A percentile compares a stretch with the other conserved stretches of the same genome.
These are phyloP conservation scores for Xanthoconium stramineum DNA, from an alignment of 768 basidiomycete genomes.

Conservation along the genomic window DNA sequence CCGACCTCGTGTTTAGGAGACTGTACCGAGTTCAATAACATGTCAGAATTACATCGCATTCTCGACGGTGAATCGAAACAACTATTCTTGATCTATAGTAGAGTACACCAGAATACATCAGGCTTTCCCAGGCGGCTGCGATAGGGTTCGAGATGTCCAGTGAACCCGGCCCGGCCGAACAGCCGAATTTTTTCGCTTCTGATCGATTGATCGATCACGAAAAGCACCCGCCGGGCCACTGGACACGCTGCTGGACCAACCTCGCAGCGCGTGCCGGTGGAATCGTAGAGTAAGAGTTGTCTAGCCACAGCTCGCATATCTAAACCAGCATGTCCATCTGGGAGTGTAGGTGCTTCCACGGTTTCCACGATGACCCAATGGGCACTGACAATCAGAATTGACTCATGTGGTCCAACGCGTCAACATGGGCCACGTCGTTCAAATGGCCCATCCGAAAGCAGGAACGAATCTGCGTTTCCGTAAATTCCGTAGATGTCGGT, in stretches of 20 bases:
- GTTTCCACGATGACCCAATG: background rate
- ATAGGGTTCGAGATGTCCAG: background rate
- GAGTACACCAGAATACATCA: too few species aligned
- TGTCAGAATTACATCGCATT: too few species aligned
- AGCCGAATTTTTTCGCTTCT: background rate
- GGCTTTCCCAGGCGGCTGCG: too few species aligned
- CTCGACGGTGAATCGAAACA: too few species aligned
- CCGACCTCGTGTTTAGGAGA: too few species aligned
- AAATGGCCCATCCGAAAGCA: background rate
- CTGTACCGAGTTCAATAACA: too few species aligned
- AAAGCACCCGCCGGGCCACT: too few species aligned
- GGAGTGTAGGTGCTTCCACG: too few species aligned
- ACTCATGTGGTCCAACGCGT: background rate
- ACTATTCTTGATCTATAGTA: too few species aligned
- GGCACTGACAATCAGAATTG: background rate
- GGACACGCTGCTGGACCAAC: too few species aligned
- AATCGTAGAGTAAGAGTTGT: too few species aligned
- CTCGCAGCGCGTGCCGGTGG: too few species aligned
- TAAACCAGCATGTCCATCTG: background rate
- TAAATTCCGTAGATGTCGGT: slow-evolving; percentile 16
- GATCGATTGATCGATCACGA: background rate
- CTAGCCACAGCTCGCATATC: background rate
- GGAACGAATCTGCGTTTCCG: slow-evolving; percentile 11
- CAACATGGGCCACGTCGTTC: background rate
- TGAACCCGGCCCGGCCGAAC: background rate